Percentiles rank a stretch among this genome's conserved stretches.
These are phyloP conservation scores for Agaricus sinodeliciosus DNA, from an alignment of 768 basidiomycete genomes.

Conservation along the genomic window DNA sequence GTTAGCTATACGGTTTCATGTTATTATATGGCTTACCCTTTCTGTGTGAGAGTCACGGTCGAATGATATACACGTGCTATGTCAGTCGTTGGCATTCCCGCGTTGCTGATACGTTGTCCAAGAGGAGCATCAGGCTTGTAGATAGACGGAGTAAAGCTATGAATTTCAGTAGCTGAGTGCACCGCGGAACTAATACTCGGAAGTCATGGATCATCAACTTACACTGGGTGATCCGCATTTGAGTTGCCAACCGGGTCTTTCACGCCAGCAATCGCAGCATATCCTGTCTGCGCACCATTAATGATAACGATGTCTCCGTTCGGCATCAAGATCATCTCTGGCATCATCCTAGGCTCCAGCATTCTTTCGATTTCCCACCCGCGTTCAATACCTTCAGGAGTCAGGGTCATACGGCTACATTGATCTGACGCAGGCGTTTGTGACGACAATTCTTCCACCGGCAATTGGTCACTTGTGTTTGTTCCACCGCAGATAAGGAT, in stretches of 20 bases:
- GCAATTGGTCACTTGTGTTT: constrained; percentile 23
- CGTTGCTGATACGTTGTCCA: constrained; percentile 41
- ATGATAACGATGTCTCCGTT: constrained; percentile 38
- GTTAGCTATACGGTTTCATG: not conserved
- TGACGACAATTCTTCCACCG: constrained; percentile 25
- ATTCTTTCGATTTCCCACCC: constrained; percentile 42
- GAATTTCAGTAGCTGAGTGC: not conserved
- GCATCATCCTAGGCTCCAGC: constrained; percentile 33
- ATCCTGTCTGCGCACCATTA: constrained; percentile 36
- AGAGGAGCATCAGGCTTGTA: constrained; percentile 38
- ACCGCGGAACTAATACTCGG: not conserved
- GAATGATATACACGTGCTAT: constrained; percentile 62
- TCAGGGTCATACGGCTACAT: constrained; percentile 35
- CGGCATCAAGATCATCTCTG: constrained; percentile 32
- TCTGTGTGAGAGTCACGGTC: constrained; percentile 46
- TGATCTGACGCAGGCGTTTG: constrained; percentile 37
- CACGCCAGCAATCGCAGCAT: constrained; percentile 32
- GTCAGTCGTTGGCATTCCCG: constrained; percentile 33
- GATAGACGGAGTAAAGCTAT: constrained; percentile 33
- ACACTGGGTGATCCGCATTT: constrained; percentile 27
- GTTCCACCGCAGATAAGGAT: constrained; percentile 43
- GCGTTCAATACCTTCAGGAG: constrained; percentile 31
- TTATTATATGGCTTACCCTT: constrained; percentile 30
- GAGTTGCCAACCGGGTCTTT: constrained; percentile 20
- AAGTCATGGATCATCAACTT: not conserved